Base-by-base conservation (phyloP, 345 rosid species). In the Eutrema japonicum region DNA sequence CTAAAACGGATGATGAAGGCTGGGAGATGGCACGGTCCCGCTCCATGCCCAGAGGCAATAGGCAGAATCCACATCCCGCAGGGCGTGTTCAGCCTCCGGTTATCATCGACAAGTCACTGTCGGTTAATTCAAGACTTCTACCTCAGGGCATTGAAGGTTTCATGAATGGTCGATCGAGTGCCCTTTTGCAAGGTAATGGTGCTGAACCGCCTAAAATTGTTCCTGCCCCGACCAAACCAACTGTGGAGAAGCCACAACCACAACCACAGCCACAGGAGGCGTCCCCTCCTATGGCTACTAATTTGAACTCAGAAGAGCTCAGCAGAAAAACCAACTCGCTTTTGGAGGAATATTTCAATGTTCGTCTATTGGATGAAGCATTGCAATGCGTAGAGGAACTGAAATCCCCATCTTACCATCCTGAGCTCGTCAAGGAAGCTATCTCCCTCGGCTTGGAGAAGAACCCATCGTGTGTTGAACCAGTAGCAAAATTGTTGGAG, bases 351-450 rank as follows among this genome's bases (percentile, higher is more conserved):
- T 94, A 85, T 73, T 91, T 91, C 79, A 72, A 67, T 48, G 48
- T 89, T 8, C 51, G 78, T 61, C 75, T 82, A 40, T 61, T 84
- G 76, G 93, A 82, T 52, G 98, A 94, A 76, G 97, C 96, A 18
- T 42, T 89, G 79, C 83, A 69, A 71, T 88, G 97, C 48, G 86
- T 91, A 47, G 86, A 86, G 68, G 97, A 94, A 57, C 80, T 91
- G 26, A 79, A 86, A 13, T 75, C 88, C 37, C 90, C 91, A 2
- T 83, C 82, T 8, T 88, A 85, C 77, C 89, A 87, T 59, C 86
- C 91, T 2, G 96, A 91, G 65, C 73, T 91, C 18, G 93, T 91
- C 48, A 94, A 87, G 77, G 97, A 91, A 81, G 93, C 96, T 1
- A 84, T 94, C 51, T 76, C 72, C 40, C 84, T 89, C 26, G 98